Conservation (phyloP, 805 yeast species). For the Pichia eremophila region DNA sequence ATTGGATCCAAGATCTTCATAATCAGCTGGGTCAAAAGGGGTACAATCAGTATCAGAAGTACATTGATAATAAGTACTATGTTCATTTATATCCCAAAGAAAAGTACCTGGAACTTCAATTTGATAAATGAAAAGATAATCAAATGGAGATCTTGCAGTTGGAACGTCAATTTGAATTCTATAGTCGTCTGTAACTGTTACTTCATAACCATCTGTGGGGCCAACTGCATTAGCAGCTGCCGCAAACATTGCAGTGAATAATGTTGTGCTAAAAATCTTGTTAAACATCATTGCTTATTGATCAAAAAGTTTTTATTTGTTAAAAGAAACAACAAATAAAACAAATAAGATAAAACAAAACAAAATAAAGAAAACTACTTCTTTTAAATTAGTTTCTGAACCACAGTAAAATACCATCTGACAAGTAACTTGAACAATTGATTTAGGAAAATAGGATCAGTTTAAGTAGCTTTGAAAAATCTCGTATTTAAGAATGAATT, state of each 20-base stretch:
- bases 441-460: not conserved
- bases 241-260: not conserved
- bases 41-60: slow-evolving; percentile 4
- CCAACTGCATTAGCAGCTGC: not conserved
- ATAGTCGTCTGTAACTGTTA: slow-evolving; percentile 2
- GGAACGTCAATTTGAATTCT: slow-evolving; percentile 12
- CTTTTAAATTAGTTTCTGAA: no score
- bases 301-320: not conserved
- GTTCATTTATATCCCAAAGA: slow-evolving; percentile 4
- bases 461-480: not conserved
- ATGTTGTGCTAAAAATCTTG: not conserved
- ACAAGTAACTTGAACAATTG: no score
- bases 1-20: not conserved
- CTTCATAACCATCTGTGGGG: not conserved
- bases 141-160: slow-evolving; percentile 1
- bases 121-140: slow-evolving; percentile 2
- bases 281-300: not conserved
- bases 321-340: not conserved
- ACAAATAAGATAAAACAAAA: no score
- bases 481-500: not conserved
- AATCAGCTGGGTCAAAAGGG: not conserved
- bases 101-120: not conserved
- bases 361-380: no score
- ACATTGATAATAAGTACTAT: slow-evolving; percentile 5
- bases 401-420: no score